phyloP scores from a whole-genome alignment of 2,329 filamentous ascomycete genomes.

The Orbilia ellipsospora region DNA sequence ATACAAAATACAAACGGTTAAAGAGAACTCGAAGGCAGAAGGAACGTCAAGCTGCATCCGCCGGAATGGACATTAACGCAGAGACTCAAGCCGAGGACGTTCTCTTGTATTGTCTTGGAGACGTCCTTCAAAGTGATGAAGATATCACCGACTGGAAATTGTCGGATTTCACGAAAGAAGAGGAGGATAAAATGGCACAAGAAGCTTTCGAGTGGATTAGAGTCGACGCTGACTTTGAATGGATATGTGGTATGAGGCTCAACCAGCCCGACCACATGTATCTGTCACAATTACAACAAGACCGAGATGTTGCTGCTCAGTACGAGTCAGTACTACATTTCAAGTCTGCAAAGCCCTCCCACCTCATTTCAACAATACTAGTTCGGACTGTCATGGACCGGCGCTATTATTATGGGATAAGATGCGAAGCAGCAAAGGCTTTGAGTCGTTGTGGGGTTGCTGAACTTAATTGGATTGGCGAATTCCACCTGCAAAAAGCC shows the following conservation, averaged over 20 bases:
- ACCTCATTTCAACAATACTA: slow-evolving; percentile 87
- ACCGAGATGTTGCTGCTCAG: slow-evolving; percentile 93
- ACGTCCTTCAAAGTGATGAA: slow-evolving; percentile 84
- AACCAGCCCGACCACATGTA: slow-evolving; percentile 97
- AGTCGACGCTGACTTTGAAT: slow-evolving; percentile 97
- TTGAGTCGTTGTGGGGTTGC: slow-evolving; percentile 79
- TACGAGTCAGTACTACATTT: slow-evolving; percentile 76
- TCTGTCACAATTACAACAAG: slow-evolving; percentile 94
- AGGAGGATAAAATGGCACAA: slow-evolving; percentile 89
- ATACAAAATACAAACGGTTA: slow-evolving; percentile 97
- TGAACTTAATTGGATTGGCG: slow-evolving; percentile 78
- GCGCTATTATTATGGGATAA: slow-evolving; percentile 93
- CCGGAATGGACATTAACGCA: slow-evolving; percentile 71
- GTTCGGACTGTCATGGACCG: slow-evolving; percentile 88
- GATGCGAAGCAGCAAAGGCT: slow-evolving; percentile 82
- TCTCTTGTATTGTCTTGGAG: slow-evolving; percentile 89
- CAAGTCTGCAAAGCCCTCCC: slow-evolving; percentile 72
- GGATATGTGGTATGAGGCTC: slow-evolving; percentile 85
- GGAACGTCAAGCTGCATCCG: slow-evolving; percentile 75
- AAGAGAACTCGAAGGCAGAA: slow-evolving; percentile 87
- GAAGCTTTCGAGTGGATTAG: slow-evolving; percentile 99
- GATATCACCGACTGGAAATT: slow-evolving; percentile 86
- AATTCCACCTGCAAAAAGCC: slow-evolving; percentile 83
- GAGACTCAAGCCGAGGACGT: slow-evolving; percentile 78
- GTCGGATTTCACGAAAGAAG: slow-evolving; percentile 87